A percentile compares a stretch with the other conserved stretches of the same genome.
These are phyloP conservation scores for Earliella scabrosa DNA, from an alignment of 1,284 basidiomycete species.

Conservation along the genomic window DNA sequence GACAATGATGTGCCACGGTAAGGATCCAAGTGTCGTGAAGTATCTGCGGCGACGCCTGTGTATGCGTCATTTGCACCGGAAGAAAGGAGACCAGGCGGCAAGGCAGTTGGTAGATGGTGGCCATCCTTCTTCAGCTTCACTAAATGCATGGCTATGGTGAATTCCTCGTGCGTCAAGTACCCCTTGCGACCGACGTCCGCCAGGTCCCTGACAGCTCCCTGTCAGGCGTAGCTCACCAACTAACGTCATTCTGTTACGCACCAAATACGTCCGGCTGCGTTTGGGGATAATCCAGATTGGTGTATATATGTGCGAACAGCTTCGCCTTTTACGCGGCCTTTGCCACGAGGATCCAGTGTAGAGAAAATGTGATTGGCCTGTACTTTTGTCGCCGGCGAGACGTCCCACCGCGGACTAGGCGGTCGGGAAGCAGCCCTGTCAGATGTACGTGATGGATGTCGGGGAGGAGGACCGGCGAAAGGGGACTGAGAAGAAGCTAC, in stretches of 20 bases:
- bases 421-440: slow-evolving; percentile 6
- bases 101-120: slow-evolving; percentile 19
- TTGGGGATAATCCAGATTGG: slow-evolving; percentile 26
- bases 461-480: slow-evolving; percentile 14
- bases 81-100: slow-evolving; percentile 20
- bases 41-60: slow-evolving; percentile 9
- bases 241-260: too few species aligned
- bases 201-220: slow-evolving; percentile 22
- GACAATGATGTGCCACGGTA: not conserved
- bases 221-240: not conserved
- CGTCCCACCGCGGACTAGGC: slow-evolving; percentile 19
- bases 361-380: slow-evolving; percentile 32
- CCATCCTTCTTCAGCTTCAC: slow-evolving; percentile 27
- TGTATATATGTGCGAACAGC: slow-evolving; percentile 26
- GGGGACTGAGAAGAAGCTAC: slow-evolving; percentile 1
- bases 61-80: slow-evolving; percentile 10
- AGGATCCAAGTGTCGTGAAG: not conserved
- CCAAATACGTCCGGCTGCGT: slow-evolving; percentile 28
- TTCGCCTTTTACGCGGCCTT: slow-evolving; percentile 27
- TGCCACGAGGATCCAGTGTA: slow-evolving; percentile 27
- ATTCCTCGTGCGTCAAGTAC: slow-evolving; percentile 29
- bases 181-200: slow-evolving; percentile 30
- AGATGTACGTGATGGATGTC: slow-evolving; percentile 9
- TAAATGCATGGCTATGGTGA: slow-evolving; percentile 28
- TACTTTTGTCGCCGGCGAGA: slow-evolving; percentile 20